phyloP scores from a whole-genome alignment of 148 eudicot species.

The Salicornia ramosissima region DNA sequence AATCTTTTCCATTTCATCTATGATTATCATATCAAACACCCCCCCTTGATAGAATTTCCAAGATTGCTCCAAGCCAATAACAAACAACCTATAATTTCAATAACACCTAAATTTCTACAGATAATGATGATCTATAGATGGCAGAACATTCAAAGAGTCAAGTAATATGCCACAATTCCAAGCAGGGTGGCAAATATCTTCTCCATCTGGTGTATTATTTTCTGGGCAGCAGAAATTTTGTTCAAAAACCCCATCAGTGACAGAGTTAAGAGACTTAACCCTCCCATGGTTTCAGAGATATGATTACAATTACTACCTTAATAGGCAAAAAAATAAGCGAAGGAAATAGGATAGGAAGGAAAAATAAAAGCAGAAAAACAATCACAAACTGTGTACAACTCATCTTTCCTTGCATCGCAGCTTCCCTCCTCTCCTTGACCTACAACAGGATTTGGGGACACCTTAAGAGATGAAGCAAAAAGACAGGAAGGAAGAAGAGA shows the following conservation, averaged over 20 bases:
- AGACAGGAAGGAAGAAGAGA: neutral
- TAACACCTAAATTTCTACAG: too few species aligned
- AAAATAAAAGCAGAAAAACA: neutral
- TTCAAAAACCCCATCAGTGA: neutral
- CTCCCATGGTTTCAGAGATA: neutral
- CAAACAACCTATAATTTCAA: neutral
- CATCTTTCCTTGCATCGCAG: neutral
- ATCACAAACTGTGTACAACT: neutral
- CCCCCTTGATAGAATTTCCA: neutral
- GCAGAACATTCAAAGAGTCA: neutral
- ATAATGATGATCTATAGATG: neutral
- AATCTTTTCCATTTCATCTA: too few species aligned
- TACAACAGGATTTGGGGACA: neutral
- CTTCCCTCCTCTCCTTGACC: neutral
- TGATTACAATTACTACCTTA: too few species aligned
- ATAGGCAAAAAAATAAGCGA: neutral
- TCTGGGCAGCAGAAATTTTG: too few species aligned
- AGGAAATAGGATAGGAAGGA: neutral
- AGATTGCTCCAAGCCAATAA: neutral
- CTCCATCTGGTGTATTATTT: too few species aligned
- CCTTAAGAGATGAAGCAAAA: neutral
- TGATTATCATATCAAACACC: too few species aligned
- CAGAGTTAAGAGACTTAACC: neutral
- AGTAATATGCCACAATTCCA: neutral
- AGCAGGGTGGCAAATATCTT: too few species aligned